Evolutionary conservation across 2,329 filamentous ascomycete genomes (phyloP).

Genomic region (Pseudocercospora pini-densiflorae): DNA sequence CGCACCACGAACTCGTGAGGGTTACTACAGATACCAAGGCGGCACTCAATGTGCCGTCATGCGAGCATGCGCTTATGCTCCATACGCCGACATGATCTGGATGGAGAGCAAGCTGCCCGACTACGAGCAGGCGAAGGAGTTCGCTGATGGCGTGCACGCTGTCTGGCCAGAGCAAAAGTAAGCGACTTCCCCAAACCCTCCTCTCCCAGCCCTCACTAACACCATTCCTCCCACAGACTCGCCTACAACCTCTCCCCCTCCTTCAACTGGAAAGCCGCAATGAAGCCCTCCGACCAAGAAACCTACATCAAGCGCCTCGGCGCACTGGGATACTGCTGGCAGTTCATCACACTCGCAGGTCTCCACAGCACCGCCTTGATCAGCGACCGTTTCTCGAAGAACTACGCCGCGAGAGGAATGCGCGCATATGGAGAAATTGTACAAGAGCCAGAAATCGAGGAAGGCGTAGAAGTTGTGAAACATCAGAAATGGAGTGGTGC

Average conservation of each 20-base stretch:
- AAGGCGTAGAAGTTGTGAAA: conserved; percentile 89
- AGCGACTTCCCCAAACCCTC: conserved; percentile 41
- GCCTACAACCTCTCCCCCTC: conserved; percentile 98
- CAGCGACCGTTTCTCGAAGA: conserved; percentile 83
- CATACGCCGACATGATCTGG: conserved; percentile 96
- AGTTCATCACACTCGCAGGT: conserved; percentile 99
- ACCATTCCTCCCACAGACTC: conserved; percentile 60
- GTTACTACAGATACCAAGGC: conserved; percentile 90
- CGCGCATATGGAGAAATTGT: conserved; percentile 95
- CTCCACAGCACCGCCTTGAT: conserved; percentile 95
- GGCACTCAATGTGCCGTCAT: conserved; percentile 92
- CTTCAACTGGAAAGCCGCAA: conserved; percentile 99
- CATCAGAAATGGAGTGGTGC: conserved; percentile 99
- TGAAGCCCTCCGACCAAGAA: conserved; percentile 89
- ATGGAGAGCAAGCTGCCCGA: conserved; percentile 99
- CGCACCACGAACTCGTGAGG: conserved; percentile 86
- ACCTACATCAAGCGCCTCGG: conserved; percentile 95
- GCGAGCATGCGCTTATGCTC: conserved; percentile 88
- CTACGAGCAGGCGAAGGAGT: conserved; percentile 87
- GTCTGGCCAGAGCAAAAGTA: conserved; percentile 97
- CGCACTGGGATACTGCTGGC: conserved; percentile 94
- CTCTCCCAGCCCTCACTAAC: neutral
- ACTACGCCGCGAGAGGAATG: conserved; percentile 77
- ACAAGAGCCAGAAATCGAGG: conserved; percentile 95
- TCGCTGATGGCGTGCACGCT: conserved; percentile 89